phyloP scores from a whole-genome alignment of 1,284 basidiomycete genomes.

The Neonothopanus nambi region DNA sequence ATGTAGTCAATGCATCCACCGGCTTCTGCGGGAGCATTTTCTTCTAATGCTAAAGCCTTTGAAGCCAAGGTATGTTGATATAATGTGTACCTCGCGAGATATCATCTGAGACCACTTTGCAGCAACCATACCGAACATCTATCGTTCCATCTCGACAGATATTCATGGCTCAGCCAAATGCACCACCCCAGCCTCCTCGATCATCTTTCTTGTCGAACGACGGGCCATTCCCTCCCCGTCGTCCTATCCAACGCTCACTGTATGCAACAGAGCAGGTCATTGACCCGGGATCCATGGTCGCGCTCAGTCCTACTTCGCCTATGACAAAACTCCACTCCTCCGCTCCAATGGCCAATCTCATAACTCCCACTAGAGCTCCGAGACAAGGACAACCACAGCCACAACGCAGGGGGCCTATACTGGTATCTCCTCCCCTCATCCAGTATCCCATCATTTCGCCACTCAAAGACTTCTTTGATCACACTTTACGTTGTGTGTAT shows the following conservation, averaged over 20 bases:
- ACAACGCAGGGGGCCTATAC: neutral
- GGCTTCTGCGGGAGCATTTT: too few relatives aligned
- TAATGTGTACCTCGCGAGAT: too few relatives aligned
- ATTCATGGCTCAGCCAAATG: too few relatives aligned
- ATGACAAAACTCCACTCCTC: neutral
- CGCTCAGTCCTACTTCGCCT: neutral
- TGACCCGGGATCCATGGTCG: neutral
- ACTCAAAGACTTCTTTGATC: slow-evolving; percentile 2
- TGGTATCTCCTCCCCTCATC: neutral
- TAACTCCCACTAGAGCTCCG: neutral
- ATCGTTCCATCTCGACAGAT: too few relatives aligned
- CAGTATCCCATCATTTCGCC: neutral
- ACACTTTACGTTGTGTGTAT: neutral
- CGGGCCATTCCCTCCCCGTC: neutral
- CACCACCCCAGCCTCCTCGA: too few relatives aligned
- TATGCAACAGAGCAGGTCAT: neutral
- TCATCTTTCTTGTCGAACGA: too few relatives aligned
- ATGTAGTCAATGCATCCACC: too few relatives aligned
- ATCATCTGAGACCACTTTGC: too few relatives aligned
- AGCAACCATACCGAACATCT: too few relatives aligned
- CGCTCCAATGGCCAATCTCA: neutral
- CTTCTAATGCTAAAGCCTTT: too few relatives aligned
- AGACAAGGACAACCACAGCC: neutral
- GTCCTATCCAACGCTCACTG: slow-evolving; percentile 7
- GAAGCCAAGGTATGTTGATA: too few relatives aligned